Evolutionary conservation across 1,139 yeast species (phyloP), one percentile per base, ranked within the genome.

Genomic region (Diutina rugosa): DNA sequence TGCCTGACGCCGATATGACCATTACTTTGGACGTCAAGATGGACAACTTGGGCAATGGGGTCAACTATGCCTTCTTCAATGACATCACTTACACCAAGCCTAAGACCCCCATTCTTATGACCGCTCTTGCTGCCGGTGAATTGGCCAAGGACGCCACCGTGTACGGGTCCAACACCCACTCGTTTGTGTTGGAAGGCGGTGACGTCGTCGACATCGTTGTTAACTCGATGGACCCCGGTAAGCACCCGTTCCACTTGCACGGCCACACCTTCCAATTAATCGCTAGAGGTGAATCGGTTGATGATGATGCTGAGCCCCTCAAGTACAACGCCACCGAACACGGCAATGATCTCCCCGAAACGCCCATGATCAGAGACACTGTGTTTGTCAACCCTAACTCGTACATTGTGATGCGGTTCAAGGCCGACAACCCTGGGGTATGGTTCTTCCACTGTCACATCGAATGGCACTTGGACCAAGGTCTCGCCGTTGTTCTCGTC

Each of bases 1-100:
- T 73, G 46, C 85, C 80, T 48, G 88, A 85, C 26, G 81, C 89
- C 12, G 96, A 89, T 67, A 76, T 80, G 63, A 76, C 76, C 57
- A 77, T 90, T 62, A 77, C 79, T 14, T 72, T 91, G 52, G 82
- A 82, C 62, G 88, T 91, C 59, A 68, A 72, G 48, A 90, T 90
- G 96, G 84, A 84, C 67, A 87, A 87, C 71, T 76, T 91, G 68
- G 80, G 77, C 54, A 77, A 89, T 67, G 98, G 98, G 69, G 76
- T 87, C 59, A 89, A 87, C 71, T 91, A 90, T 67, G 97, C 97
- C 9, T 84, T 90, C 71, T 89, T 91, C 82, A 89, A 90, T 76
- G 84, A 87, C 68, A 76, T 85, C 62, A 78, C 95, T n/a, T 91
- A 81, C 71, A 76, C 81, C 29, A 69, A 80, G 46, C 96, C 97